Conservation (phyloP, 2,329 filamentous ascomycete genomes). For the Diplodia intermedia region DNA sequence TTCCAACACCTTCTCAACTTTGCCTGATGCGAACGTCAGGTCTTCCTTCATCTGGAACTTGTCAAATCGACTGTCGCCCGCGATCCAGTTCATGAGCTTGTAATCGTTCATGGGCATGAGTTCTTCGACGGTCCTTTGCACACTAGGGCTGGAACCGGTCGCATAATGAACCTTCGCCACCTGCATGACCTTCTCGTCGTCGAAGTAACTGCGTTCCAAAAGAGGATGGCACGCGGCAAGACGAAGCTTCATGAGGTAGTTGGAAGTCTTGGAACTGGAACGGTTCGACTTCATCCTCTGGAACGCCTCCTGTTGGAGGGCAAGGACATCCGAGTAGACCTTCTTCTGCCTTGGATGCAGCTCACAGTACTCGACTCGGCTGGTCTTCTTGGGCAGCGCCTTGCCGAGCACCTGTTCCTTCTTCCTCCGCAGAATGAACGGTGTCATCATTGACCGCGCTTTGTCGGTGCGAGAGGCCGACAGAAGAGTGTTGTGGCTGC, state of each 20-base stretch:
- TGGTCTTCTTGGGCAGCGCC: slow-evolving; percentile 81
- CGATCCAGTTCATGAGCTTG: neutral
- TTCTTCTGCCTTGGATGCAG: slow-evolving; percentile 74
- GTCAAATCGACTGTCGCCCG: too few relatives aligned
- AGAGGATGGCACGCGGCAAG: slow-evolving; percentile 92
- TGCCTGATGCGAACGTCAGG: slow-evolving; percentile 78
- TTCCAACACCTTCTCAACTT: slow-evolving; percentile 80
- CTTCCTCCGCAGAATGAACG: slow-evolving; percentile 91
- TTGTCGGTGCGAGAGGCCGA: slow-evolving; percentile 86
- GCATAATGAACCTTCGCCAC: slow-evolving; percentile 80
- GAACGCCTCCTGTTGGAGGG: slow-evolving; percentile 64
- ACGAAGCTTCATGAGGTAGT: slow-evolving; percentile 82
- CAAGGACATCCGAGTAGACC: slow-evolving; percentile 76
- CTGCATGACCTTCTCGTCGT: slow-evolving; percentile 73
- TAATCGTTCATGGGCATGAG: slow-evolving; percentile 64
- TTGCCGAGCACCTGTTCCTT: slow-evolving; percentile 83
- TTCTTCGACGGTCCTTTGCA: slow-evolving; percentile 62
- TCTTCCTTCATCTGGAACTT: slow-evolving; percentile 63
- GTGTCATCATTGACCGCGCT: slow-evolving; percentile 89
- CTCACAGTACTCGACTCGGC: slow-evolving; percentile 79
- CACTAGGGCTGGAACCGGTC: slow-evolving; percentile 63
- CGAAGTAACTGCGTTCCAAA: slow-evolving; percentile 82
- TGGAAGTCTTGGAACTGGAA: slow-evolving; percentile 60
- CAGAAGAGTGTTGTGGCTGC: slow-evolving; percentile 77
- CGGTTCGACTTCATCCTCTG: slow-evolving; percentile 63